Percentiles rank a stretch among this genome's conserved stretches.
Conservation (phyloP, 202 grass and related monocot species). For the Zizania palustris region DNA sequence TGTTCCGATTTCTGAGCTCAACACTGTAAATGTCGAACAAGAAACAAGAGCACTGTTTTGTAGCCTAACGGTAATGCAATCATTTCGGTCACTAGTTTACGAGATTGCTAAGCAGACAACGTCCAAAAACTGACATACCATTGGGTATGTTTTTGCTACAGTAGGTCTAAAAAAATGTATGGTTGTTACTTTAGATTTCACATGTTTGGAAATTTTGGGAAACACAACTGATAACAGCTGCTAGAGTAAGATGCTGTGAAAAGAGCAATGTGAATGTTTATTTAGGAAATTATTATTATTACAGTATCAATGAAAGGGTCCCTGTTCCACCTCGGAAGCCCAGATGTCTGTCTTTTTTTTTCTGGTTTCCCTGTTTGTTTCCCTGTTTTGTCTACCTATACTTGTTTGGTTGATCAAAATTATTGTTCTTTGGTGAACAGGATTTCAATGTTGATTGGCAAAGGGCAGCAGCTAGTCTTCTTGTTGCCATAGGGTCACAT, state of each 20-base stretch:
- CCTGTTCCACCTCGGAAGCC: slow-evolving; percentile 1
- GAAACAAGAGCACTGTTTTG: slow-evolving; percentile 7
- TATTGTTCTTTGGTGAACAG: slow-evolving; percentile 43
- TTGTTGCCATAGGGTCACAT: slow-evolving; percentile 90
- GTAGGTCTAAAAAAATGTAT: not conserved
- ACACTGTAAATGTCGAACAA: not conserved
- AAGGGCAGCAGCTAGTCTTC: slow-evolving; percentile 82
- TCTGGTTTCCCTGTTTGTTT: slow-evolving; percentile 12
- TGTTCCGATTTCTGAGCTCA: slow-evolving; percentile 6
- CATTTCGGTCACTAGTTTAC: not conserved
- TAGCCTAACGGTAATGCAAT: not conserved
- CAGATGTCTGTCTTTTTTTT: not conserved
- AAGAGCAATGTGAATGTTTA: not conserved
- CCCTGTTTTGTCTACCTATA: slow-evolving; percentile 28
- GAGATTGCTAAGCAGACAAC: not conserved
- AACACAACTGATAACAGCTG: slow-evolving; percentile 7
- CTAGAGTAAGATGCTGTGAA: not conserved
- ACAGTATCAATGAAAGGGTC: slow-evolving; percentile 5
- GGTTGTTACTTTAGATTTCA: slow-evolving; percentile 11
- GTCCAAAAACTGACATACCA: slow-evolving; percentile 1
- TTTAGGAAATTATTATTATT: not conserved
- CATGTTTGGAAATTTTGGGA: not conserved
- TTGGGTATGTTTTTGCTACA: not conserved
- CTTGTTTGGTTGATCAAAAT: slow-evolving; percentile 34
- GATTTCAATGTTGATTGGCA: slow-evolving; percentile 95